Evolutionary conservation across 129 eudicot genomes (phyloP).

Genomic region (Lactuca sativa): DNA sequence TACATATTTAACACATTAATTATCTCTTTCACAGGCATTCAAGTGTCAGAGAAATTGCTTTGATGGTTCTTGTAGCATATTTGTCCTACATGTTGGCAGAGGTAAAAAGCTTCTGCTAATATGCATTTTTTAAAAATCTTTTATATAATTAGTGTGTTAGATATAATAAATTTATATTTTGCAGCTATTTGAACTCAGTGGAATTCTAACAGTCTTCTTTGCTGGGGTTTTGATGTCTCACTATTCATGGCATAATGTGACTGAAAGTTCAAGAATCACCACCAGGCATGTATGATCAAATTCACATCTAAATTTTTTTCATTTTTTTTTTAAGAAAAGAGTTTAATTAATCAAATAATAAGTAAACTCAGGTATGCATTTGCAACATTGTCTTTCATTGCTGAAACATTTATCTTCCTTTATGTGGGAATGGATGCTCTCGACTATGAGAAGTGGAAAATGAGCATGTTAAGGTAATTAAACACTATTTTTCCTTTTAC

Average conservation of each 20-base stretch:
- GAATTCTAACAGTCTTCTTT: slow-evolving; percentile 84
- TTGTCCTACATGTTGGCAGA: slow-evolving; percentile 92
- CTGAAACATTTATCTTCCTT: slow-evolving; percentile 91
- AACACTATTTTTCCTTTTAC: background rate
- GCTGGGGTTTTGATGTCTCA: slow-evolving; percentile 89
- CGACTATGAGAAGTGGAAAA: slow-evolving; percentile 82
- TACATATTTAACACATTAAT: background rate
- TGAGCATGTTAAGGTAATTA: slow-evolving; percentile 59
- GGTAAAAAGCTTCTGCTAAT: slow-evolving; percentile 50
- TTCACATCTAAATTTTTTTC: slow-evolving; percentile 8
- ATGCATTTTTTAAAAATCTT: background rate
- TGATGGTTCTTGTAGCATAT: slow-evolving; percentile 86
- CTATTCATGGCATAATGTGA: slow-evolving; percentile 91
- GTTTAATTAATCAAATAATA: slow-evolving; percentile 3
- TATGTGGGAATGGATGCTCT: slow-evolving; percentile 95
- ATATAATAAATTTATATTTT: background rate
- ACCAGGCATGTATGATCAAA: slow-evolving; percentile 51
- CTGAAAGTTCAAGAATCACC: slow-evolving; percentile 83
- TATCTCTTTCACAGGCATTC: slow-evolving; percentile 63
- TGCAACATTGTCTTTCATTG: slow-evolving; percentile 85
- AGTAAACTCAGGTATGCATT: slow-evolving; percentile 67
- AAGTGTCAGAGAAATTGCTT: slow-evolving; percentile 78
- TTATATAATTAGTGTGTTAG: too few relatives aligned
- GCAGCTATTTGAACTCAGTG: slow-evolving; percentile 81
- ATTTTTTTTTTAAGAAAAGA: slow-evolving; percentile 3